Base-by-base conservation (phyloP, 768 basidiomycete species). In the Xerocomus brunneocitrinus region DNA sequence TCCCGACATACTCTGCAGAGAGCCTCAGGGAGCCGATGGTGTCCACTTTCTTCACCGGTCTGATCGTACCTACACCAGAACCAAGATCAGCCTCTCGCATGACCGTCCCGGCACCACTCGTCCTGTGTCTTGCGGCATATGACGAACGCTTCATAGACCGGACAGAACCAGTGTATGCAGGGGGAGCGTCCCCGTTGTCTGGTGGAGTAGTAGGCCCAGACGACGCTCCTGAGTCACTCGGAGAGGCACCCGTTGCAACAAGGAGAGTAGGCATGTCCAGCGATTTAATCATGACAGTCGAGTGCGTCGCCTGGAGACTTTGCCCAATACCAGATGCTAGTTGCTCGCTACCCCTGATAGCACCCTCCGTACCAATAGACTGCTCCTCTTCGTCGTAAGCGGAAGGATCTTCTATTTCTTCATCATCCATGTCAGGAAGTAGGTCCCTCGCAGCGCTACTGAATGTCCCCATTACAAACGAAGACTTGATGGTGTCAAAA, bases 31-130 rank as follows among this genome's bases (percentile, higher is more conserved):
- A 93, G 4, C 86, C 83, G 10, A 78, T 76, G 5, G 86, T 79
- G 66, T 97, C 93, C 30, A 95, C 85, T 63, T 90, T 91, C 79
- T 95, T 95, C 56, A 95, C 84, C 0, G 95, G 94, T 49, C 93
- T 80, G 62, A 98, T 91, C 1, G 95, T 98, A 62, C 90, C 91
- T 42, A 89, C 77, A 36, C 92, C 92, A 49, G 77, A 88, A 16
- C 91, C 92, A n/a, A 95, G 65, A 69, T 95, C 93, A 10, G 85
- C 91, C 61, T 85, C 85, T 40, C 80, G 80, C 61, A 94, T 72
- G 8, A 92, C 74, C 0, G 90, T 92, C 10, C 93, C 92, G 13
- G 77, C 62, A 36, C 80, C 83, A 52, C 76, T 74, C 16, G 76
- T 69, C 39, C 80, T 80, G 49, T 81, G 81, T 38, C 92, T 81